Evolutionary conservation across 2,329 filamentous ascomycete species (phyloP).

Genomic region (Ceratocystis lukuohia): DNA sequence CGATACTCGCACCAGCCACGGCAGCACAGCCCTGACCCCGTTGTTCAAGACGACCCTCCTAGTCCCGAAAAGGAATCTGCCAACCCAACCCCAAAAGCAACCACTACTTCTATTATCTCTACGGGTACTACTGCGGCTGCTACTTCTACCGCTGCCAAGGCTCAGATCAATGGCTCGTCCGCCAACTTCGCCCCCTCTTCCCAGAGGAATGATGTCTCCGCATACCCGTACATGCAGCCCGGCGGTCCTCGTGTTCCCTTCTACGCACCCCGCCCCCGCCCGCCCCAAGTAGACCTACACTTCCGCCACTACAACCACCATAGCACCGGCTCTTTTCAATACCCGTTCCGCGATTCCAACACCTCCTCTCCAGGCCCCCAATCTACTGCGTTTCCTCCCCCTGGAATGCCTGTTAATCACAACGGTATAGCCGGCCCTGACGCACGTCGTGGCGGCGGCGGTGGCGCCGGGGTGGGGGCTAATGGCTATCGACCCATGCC

Average conservation of each 20-base stretch:
- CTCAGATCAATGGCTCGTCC: slow-evolving; percentile 6
- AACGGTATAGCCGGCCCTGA: slow-evolving; percentile 24
- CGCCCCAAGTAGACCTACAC: slow-evolving; percentile 21
- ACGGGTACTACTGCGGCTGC: no score
- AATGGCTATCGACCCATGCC: slow-evolving; percentile 25
- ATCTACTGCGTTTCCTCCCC: slow-evolving; percentile 35
- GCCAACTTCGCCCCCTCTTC: slow-evolving; percentile 10
- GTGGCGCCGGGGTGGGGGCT: slow-evolving; percentile 23
- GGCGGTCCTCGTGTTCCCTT: slow-evolving; percentile 2
- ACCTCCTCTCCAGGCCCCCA: slow-evolving; percentile 44
- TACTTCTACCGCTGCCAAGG: neutral
- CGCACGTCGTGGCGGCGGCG: slow-evolving; percentile 24
- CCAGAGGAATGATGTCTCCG: neutral
- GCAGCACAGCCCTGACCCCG: neutral
- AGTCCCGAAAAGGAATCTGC: neutral
- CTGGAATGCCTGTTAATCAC: slow-evolving; percentile 28
- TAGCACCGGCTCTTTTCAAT: slow-evolving; percentile 43
- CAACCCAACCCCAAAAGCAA: neutral
- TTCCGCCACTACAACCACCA: slow-evolving; percentile 27
- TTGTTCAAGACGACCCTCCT: neutral
- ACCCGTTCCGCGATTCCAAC: slow-evolving; percentile 42
- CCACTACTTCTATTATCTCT: neutral
- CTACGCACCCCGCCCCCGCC: slow-evolving; percentile 14
- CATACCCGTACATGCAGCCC: slow-evolving; percentile 8
- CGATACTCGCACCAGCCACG: neutral